These are phyloP conservation scores for Cicer bijugum DNA, from an alignment of 306 rosid genomes.

Conservation along the genomic window DNA sequence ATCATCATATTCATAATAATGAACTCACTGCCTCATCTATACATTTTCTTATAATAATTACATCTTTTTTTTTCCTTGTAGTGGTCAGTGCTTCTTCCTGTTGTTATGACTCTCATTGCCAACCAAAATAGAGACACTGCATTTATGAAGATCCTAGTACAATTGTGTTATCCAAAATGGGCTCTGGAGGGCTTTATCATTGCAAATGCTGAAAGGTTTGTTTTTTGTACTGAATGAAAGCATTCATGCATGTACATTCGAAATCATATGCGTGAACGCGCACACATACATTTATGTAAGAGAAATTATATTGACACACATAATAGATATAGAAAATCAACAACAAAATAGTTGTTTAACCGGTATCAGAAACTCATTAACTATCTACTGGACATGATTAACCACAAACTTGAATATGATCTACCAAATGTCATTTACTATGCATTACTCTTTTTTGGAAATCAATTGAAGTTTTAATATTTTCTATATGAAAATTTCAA, in stretches of 20 bases:
- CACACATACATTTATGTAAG: not conserved
- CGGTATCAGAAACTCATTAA: too few species aligned
- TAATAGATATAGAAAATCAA: too few species aligned
- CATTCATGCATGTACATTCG: conserved; percentile 14
- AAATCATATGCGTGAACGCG: not conserved
- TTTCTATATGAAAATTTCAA: conserved; percentile 21
- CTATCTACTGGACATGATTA: too few species aligned
- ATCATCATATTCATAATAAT: conserved; percentile 33
- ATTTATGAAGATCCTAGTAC: conserved; percentile 52
- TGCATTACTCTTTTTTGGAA: not conserved
- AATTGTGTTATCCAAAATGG: conserved; percentile 83
- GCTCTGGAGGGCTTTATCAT: conserved; percentile 81
- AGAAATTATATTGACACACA: too few species aligned
- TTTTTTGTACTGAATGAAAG: conserved; percentile 10
- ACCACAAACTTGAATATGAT: too few species aligned
- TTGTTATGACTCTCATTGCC: conserved; percentile 74
- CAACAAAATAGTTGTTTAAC: too few species aligned
- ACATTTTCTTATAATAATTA: conserved; percentile 21
- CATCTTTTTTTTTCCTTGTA: conserved; percentile 33
- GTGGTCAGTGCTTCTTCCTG: conserved; percentile 91
- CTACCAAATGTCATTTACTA: not conserved
- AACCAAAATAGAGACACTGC: conserved; percentile 49
- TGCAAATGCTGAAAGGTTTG: conserved; percentile 62
- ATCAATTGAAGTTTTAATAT: not conserved
- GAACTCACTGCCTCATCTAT: not conserved